Conservation (phyloP, 495 filamentous ascomycete species). For the Aspergillus carlsbadensis region DNA sequence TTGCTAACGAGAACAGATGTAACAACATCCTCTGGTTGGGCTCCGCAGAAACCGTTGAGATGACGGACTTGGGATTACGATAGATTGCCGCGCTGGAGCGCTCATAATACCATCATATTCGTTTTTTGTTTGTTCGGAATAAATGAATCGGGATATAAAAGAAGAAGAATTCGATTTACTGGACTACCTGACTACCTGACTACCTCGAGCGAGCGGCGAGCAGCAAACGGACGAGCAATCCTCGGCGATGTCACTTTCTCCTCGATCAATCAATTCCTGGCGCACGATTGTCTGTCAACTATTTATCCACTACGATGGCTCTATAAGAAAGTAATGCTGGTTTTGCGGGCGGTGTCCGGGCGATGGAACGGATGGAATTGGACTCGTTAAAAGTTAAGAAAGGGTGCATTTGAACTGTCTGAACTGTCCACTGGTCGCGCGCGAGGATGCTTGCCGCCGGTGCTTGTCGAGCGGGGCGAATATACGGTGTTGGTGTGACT, state of each 20-base stretch:
- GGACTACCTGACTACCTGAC: no score
- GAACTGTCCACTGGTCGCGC: background rate
- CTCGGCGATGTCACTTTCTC: conserved; percentile 13
- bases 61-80: conserved; percentile 52
- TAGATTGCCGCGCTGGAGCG: conserved; percentile 19
- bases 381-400: conserved; percentile 6
- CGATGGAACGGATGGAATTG: conserved; percentile 1
- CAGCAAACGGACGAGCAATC: no score
- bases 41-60: conserved; percentile 57
- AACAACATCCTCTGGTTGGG: conserved; percentile 96
- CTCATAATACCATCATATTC: conserved; percentile 8
- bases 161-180: no score
- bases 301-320: conserved; percentile 20
- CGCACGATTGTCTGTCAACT: no score
- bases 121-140: conserved; percentile 11
- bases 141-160: background rate
- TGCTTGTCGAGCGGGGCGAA: background rate
- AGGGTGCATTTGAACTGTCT: background rate
- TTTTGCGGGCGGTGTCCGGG: conserved; percentile 7
- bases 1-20: conserved; percentile 52
- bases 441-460: background rate
- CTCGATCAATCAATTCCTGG: conserved; percentile 17
- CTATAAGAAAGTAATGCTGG: conserved; percentile 13
- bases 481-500: conserved; percentile 4
- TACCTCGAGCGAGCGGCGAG: conserved; percentile 8